phyloP scores from a whole-genome alignment of 805 yeast species.

The Kregervanrija pseudodelftensis region DNA sequence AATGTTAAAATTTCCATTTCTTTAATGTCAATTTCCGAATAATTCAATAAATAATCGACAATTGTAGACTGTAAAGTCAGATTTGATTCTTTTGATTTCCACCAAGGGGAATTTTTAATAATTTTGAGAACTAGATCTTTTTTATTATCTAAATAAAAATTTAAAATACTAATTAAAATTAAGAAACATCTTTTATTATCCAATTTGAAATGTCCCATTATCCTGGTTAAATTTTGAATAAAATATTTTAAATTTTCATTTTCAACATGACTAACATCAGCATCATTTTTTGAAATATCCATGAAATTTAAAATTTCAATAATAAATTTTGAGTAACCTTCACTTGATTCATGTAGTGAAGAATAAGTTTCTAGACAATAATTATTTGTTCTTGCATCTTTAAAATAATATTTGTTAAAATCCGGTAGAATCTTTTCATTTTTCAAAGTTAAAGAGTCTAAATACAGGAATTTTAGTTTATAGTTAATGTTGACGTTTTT shows the following conservation, averaged over 20 bases:
- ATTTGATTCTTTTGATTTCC: constrained; percentile 31
- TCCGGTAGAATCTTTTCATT: constrained; percentile 24
- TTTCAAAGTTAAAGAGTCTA: constrained; percentile 21
- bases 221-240: constrained; percentile 40
- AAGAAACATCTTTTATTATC: constrained; percentile 70
- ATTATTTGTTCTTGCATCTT: constrained; percentile 23
- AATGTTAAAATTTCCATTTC: constrained; percentile 37
- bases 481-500: constrained; percentile 21
- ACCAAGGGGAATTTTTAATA: constrained; percentile 53
- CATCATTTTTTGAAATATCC: constrained; percentile 24
- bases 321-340: constrained; percentile 66
- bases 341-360: constrained; percentile 64
- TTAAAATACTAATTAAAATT: constrained; percentile 46
- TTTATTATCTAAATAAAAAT: constrained; percentile 36
- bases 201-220: constrained; percentile 69
- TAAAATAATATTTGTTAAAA: constrained; percentile 22
- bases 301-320: constrained; percentile 40
- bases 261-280: constrained; percentile 29
- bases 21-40: constrained; percentile 2
- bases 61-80: constrained; percentile 16
- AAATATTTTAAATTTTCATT: constrained; percentile 29
- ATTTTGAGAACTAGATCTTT: constrained; percentile 42
- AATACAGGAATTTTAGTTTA: constrained; percentile 21
- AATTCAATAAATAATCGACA: constrained; percentile 21
- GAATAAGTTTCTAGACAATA: constrained; percentile 38